These are phyloP conservation scores for Boletus reticulatus DNA, from an alignment of 768 basidiomycete species.

Conservation along the genomic window DNA sequence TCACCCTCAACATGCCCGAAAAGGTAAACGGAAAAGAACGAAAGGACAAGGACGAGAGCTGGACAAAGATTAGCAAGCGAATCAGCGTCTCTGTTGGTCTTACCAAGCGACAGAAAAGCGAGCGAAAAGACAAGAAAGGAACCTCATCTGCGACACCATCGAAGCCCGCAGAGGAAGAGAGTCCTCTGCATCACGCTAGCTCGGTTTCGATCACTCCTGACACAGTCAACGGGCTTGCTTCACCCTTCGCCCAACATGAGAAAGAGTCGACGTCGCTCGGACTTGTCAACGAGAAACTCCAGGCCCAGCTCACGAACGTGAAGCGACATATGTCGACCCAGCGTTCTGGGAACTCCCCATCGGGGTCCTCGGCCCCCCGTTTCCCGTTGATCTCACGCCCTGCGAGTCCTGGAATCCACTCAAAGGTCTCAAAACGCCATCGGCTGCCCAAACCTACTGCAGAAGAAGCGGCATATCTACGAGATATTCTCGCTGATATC, in stretches of 20 bases:
- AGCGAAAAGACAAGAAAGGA: slow-evolving; percentile 36
- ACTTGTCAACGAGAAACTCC: slow-evolving; percentile 26
- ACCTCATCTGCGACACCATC: slow-evolving; percentile 19
- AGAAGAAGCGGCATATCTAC: slow-evolving; percentile 65
- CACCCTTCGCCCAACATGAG: slow-evolving; percentile 9
- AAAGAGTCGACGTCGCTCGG: slow-evolving; percentile 22
- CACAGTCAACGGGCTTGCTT: neutral
- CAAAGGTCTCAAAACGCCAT: slow-evolving; percentile 39
- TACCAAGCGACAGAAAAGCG: slow-evolving; percentile 32
- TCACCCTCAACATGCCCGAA: slow-evolving; percentile 36
- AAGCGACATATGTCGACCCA: slow-evolving; percentile 25
- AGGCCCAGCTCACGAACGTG: slow-evolving; percentile 24
- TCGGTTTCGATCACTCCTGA: slow-evolving; percentile 10
- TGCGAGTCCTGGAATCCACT: slow-evolving; percentile 29
- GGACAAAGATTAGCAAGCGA: slow-evolving; percentile 64
- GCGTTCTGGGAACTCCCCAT: slow-evolving; percentile 19
- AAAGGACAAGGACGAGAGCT: slow-evolving; percentile 44
- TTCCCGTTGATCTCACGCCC: slow-evolving; percentile 28
- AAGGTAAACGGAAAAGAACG: slow-evolving; percentile 37
- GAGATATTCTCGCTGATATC: slow-evolving; percentile 65
- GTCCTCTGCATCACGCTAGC: slow-evolving; percentile 3
- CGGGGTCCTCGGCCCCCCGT: slow-evolving; percentile 16
- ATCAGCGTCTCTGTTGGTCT: slow-evolving; percentile 60
- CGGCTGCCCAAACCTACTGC: slow-evolving; percentile 53
- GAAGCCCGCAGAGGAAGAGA: slow-evolving; percentile 26